phyloP scores from a whole-genome alignment of 176 grass and related monocot species.

The Eleusine coracana region DNA sequence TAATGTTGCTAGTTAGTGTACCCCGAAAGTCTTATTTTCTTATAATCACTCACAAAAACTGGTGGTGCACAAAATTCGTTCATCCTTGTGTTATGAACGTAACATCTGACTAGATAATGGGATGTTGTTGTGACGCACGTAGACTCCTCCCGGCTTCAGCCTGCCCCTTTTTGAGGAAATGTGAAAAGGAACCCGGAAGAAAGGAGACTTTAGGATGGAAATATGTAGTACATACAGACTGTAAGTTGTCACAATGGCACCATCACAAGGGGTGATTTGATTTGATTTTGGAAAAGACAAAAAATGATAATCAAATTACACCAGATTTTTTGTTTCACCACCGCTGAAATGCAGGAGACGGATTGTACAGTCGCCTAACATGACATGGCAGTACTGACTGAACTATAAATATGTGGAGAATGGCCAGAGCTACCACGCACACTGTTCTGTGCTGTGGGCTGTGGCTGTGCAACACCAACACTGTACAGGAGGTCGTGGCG shows the following conservation, averaged over 20 bases:
- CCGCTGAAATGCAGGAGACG: neutral
- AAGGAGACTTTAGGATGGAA: neutral
- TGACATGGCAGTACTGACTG: neutral
- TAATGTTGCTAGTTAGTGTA: too few relatives aligned
- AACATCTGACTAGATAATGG: too few relatives aligned
- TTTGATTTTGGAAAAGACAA: neutral
- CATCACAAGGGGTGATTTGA: neutral
- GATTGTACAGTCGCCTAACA: neutral
- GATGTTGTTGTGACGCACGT: neutral
- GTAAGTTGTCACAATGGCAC: neutral
- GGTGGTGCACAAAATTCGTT: too few relatives aligned
- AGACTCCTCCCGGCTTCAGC: too few relatives aligned
- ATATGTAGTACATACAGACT: neutral
- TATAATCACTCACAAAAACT: too few relatives aligned
- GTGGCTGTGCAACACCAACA: too few relatives aligned
- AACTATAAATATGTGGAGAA: conserved; percentile 44
- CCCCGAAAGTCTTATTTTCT: neutral
- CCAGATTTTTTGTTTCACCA: neutral
- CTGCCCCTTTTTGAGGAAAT: neutral
- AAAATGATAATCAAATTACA: neutral
- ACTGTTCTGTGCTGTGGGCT: neutral
- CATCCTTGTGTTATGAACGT: too few relatives aligned
- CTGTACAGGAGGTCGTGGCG: neutral
- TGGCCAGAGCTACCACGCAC: neutral
- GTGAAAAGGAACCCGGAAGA: neutral